phyloP scores from a whole-genome alignment of 352 stramenopile species.

The Phytophthora foliorum region DNA sequence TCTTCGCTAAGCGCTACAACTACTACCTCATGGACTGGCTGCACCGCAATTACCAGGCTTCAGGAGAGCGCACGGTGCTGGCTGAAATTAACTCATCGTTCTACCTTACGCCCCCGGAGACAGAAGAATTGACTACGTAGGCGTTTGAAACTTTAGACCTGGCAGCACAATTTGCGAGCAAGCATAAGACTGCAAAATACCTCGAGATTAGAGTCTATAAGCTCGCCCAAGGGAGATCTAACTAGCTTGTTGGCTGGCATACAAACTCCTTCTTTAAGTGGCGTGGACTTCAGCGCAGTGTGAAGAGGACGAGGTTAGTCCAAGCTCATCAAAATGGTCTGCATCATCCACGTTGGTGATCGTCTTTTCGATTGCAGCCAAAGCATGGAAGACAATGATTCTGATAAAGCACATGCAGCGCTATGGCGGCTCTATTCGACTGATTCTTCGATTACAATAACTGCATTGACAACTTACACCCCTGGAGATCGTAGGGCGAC shows the following conservation, averaged over 20 bases:
- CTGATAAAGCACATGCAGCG: background rate
- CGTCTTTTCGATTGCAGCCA: too few relatives aligned
- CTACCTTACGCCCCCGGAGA: slow-evolving; percentile 42
- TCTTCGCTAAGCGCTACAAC: slow-evolving; percentile 51
- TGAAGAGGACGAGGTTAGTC: background rate
- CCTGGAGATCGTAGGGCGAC: slow-evolving; percentile 24
- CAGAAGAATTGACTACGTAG: slow-evolving; percentile 29
- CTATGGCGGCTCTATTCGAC: background rate
- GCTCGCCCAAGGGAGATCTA: too few relatives aligned
- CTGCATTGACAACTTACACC: background rate
- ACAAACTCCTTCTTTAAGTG: too few relatives aligned
- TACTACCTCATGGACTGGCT: slow-evolving; percentile 56
- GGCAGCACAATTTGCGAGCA: background rate
- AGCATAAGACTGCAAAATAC: slow-evolving; percentile 8
- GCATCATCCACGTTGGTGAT: too few relatives aligned
- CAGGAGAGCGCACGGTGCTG: slow-evolving; percentile 42
- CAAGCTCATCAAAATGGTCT: background rate
- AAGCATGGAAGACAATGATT: too few relatives aligned
- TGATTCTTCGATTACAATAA: background rate
- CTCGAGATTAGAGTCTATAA: slow-evolving; percentile 18
- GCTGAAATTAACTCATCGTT: slow-evolving; percentile 51
- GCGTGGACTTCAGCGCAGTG: too few relatives aligned
- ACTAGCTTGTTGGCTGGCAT: too few relatives aligned
- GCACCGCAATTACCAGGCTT: slow-evolving; percentile 47
- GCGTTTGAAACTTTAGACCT: background rate